Percentiles rank a stretch among this genome's conserved stretches.
Evolutionary conservation across 1,284 basidiomycete species (phyloP).

Genomic region (Trametes polyzona): DNA sequence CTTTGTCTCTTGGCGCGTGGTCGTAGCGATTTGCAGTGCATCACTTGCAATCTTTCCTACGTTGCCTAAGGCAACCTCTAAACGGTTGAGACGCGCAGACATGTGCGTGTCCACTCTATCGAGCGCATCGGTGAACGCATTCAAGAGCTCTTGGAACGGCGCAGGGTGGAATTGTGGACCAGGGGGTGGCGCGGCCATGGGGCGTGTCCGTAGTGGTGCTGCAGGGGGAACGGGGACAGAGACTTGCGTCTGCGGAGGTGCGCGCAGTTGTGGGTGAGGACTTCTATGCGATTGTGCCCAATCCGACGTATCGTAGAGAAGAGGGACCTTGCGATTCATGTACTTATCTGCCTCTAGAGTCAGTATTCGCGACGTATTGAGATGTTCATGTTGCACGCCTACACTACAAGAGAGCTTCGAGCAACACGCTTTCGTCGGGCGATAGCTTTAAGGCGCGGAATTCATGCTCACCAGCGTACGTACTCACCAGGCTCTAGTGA

Average conservation of each 20-base stretch:
- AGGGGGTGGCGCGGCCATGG: neutral
- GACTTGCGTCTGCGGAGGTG: neutral
- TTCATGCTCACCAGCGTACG: no score
- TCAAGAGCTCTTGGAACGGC: slow-evolving; percentile 8
- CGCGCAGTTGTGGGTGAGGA: neutral
- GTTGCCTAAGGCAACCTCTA: slow-evolving; percentile 13
- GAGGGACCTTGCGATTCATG: no score
- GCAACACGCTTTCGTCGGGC: no score
- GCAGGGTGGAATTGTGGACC: neutral
- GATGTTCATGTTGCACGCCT: no score
- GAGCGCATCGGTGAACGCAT: neutral
- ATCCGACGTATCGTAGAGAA: no score
- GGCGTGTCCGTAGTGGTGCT: no score
- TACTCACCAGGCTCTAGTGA: no score
- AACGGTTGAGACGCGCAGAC: slow-evolving; percentile 3
- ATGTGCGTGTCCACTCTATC: neutral
- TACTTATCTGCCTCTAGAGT: no score
- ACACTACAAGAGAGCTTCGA: no score
- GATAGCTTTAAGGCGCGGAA: no score
- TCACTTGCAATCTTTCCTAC: slow-evolving; percentile 10
- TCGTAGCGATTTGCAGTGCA: neutral
- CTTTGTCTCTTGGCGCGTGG: slow-evolving; percentile 10
- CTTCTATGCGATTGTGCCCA: no score
- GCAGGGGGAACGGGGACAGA: neutral
- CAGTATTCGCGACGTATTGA: no score